Evolutionary conservation across 306 rosid species (phyloP).

Genomic region (Vigna radiata): DNA sequence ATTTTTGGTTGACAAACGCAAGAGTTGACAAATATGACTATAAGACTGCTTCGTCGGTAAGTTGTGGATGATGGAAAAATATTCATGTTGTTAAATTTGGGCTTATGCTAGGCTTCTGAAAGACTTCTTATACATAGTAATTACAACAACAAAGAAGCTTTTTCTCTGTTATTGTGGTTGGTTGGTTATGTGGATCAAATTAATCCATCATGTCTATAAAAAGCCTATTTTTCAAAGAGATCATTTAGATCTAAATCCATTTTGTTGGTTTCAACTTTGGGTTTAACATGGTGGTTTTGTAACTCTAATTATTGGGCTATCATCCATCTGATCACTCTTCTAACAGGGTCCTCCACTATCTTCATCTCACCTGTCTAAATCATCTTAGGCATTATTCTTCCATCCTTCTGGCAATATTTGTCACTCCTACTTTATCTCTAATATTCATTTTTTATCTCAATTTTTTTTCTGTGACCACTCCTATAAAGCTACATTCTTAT

Average conservation of each 20-base stretch:
- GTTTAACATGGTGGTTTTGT: not conserved
- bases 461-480: not conserved
- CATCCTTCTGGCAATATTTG: not conserved
- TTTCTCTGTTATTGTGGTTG: not conserved
- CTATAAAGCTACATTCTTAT: not conserved
- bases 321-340: not conserved
- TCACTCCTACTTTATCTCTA: not conserved
- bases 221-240: not conserved
- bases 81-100: not conserved
- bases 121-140: not conserved
- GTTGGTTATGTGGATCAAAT: not conserved
- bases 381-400: conserved; percentile 1
- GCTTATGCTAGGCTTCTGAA: not conserved
- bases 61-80: conserved; percentile 30
- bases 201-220: not conserved
- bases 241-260: conserved; percentile 5
- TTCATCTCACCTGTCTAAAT: not conserved
- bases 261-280: conserved; percentile 2
- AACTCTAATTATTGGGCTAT: not conserved
- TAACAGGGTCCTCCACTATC: not conserved
- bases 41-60: conserved; percentile 57
- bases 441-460: not conserved
- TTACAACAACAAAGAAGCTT: not conserved
- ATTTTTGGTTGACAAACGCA: conserved; percentile 73
- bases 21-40: conserved; percentile 66